phyloP scores from a whole-genome alignment of 2,329 filamentous ascomycete species.

The Hypoxylon sp. region DNA sequence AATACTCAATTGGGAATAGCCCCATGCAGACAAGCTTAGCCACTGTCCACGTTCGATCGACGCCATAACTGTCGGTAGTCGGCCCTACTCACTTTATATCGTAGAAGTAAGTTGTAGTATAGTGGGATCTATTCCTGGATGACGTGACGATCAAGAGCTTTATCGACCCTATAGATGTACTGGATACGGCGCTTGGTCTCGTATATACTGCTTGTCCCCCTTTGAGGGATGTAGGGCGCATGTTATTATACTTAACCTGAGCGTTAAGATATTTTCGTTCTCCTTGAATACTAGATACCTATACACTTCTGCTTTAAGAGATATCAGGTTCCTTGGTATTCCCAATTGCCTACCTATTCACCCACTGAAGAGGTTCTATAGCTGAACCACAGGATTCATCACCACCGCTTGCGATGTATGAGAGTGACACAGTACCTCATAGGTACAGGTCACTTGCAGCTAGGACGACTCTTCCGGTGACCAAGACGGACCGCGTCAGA shows the following conservation, averaged over 20 bases:
- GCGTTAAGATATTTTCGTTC: slow-evolving; percentile 1
- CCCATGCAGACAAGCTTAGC: slow-evolving; percentile 6
- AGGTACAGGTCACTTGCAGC: slow-evolving; percentile 15
- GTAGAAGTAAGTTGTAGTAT: slow-evolving; percentile 13
- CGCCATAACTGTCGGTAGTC: not conserved
- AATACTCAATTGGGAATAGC: slow-evolving; percentile 10
- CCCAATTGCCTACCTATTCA: too few species aligned
- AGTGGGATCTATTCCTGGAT: slow-evolving; percentile 13
- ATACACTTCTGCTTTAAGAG: too few species aligned
- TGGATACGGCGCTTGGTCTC: slow-evolving; percentile 7
- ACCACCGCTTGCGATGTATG: slow-evolving; percentile 19
- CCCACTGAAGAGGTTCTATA: too few species aligned
- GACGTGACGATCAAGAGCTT: not conserved
- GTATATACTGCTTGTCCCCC: not conserved
- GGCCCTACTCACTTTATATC: too few species aligned
- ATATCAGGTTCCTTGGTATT: too few species aligned
- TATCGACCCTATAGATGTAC: slow-evolving; percentile 3
- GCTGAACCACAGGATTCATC: not conserved
- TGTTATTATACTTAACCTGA: too few species aligned
- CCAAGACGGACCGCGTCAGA: slow-evolving; percentile 8
- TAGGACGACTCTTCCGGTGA: slow-evolving; percentile 2
- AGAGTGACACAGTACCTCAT: slow-evolving; percentile 8
- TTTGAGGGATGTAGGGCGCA: not conserved
- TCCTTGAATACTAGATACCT: too few species aligned
- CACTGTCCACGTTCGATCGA: not conserved